Conservation (phyloP, 108 stramenopile genomes). For the Poteriospumella lacustris region DNA sequence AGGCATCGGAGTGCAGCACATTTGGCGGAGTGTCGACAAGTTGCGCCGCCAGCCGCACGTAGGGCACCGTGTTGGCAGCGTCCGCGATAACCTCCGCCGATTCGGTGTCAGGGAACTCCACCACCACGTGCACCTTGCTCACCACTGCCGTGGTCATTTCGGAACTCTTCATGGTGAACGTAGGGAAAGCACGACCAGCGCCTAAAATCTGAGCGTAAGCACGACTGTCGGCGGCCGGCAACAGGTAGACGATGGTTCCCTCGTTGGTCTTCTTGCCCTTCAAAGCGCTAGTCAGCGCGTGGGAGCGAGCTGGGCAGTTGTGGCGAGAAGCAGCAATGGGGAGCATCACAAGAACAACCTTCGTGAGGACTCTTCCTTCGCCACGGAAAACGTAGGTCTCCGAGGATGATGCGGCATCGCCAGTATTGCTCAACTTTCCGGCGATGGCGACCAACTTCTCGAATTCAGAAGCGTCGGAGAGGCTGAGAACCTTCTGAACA, state of each 20-base stretch:
- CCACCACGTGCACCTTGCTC: slow-evolving; percentile 33
- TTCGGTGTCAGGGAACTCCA: slow-evolving; percentile 42
- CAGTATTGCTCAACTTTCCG: too few species aligned
- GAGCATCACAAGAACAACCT: slow-evolving; percentile 10
- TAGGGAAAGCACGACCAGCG: slow-evolving; percentile 41
- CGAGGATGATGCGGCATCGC: too few species aligned
- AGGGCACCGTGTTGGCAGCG: slow-evolving; percentile 40
- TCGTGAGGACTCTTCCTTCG: not conserved
- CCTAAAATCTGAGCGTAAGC: slow-evolving; percentile 45
- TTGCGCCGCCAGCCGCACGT: slow-evolving; percentile 59
- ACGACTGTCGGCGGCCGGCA: slow-evolving; percentile 29
- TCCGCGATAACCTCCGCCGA: slow-evolving; percentile 28
- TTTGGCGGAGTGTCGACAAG: slow-evolving; percentile 72
- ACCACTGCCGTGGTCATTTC: slow-evolving; percentile 28
- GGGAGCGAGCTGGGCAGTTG: slow-evolving; percentile 49
- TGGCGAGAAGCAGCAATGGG: slow-evolving; percentile 39
- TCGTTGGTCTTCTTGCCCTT: slow-evolving; percentile 32
- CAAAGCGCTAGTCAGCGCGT: slow-evolving; percentile 44
- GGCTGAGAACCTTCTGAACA: too few species aligned
- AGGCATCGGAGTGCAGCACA: slow-evolving; percentile 60
- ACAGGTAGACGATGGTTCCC: slow-evolving; percentile 35
- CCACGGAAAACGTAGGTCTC: too few species aligned
- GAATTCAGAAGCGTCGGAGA: too few species aligned
- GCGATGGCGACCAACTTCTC: too few species aligned
- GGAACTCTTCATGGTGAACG: slow-evolving; percentile 35